Percentiles rank a stretch among this genome's conserved stretches.
phyloP scores from a whole-genome alignment of 768 basidiomycete species.

The Russula abietina region DNA sequence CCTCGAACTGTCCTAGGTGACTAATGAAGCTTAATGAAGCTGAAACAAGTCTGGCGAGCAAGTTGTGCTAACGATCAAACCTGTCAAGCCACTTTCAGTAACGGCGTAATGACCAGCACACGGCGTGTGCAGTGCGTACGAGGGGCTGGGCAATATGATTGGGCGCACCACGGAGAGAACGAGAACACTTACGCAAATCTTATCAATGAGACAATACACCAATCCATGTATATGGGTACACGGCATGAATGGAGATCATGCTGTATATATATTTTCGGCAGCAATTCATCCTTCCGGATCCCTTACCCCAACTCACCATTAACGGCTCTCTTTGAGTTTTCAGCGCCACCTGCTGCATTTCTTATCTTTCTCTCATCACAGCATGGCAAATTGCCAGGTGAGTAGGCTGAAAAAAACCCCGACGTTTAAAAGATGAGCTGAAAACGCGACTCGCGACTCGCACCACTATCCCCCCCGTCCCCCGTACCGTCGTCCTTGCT shows the following conservation, averaged over 20 bases:
- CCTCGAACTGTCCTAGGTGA: not conserved
- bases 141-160: not conserved
- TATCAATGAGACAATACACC: not conserved
- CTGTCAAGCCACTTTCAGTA: constrained; percentile 1
- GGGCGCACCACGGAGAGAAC: not conserved
- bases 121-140: not conserved
- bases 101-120: constrained; percentile 1
- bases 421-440: not conserved
- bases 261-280: not conserved
- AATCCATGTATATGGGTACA: not conserved
- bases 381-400: constrained; percentile 12
- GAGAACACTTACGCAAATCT: not conserved
- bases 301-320: not conserved
- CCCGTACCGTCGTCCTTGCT: too few relatives aligned
- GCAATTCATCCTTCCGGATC: too few relatives aligned
- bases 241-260: not conserved
- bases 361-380: not conserved
- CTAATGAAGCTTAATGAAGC: not conserved
- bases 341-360: not conserved
- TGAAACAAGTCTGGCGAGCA: not conserved
- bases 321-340: not conserved
- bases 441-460: too few relatives aligned
- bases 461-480: not conserved
- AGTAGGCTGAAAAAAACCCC: constrained; percentile 52
- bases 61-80: not conserved